Conservation (phyloP, 768 basidiomycete species). For the Wakefieldia striispora region DNA sequence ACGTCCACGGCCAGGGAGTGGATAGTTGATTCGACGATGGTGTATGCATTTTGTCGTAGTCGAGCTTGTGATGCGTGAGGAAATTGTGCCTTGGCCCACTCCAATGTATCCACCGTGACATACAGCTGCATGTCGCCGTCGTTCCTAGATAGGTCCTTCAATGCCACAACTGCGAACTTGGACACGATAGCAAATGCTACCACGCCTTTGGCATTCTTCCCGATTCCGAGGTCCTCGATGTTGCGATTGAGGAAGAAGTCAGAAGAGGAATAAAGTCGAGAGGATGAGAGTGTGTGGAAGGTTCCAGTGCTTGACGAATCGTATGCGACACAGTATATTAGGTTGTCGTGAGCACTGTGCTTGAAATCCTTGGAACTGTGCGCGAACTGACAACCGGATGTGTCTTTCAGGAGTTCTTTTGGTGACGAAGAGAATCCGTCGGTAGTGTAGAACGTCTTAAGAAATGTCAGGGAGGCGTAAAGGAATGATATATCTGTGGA, state of each 20-base stretch:
- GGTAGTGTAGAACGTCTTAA: conserved; percentile 84
- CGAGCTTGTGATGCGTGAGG: conserved; percentile 82
- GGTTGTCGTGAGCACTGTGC: conserved; percentile 66
- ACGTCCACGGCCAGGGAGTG: conserved; percentile 96
- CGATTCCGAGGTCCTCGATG: conserved; percentile 86
- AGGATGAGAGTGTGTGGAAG: conserved; percentile 48
- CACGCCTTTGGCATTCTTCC: conserved; percentile 84
- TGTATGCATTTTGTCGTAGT: conserved; percentile 90
- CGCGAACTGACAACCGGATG: conserved; percentile 83
- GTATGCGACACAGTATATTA: conserved; percentile 89
- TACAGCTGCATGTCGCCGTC: conserved; percentile 81
- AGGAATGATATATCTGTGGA: not conserved
- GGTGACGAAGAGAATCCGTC: conserved; percentile 71
- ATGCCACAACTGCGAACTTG: conserved; percentile 88
- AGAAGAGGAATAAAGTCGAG: conserved; percentile 76
- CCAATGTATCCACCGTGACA: conserved; percentile 77
- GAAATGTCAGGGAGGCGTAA: conserved; percentile 7
- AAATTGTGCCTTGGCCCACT: conserved; percentile 89
- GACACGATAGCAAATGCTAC: conserved; percentile 89
- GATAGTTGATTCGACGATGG: conserved; percentile 89
- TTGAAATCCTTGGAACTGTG: conserved; percentile 84
- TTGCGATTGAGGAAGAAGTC: conserved; percentile 73
- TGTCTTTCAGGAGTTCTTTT: conserved; percentile 62
- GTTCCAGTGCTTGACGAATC: conserved; percentile 52
- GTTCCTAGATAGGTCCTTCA: conserved; percentile 63